Conservation (phyloP, 495 filamentous ascomycete species). For the Neurospora sp. region DNA sequence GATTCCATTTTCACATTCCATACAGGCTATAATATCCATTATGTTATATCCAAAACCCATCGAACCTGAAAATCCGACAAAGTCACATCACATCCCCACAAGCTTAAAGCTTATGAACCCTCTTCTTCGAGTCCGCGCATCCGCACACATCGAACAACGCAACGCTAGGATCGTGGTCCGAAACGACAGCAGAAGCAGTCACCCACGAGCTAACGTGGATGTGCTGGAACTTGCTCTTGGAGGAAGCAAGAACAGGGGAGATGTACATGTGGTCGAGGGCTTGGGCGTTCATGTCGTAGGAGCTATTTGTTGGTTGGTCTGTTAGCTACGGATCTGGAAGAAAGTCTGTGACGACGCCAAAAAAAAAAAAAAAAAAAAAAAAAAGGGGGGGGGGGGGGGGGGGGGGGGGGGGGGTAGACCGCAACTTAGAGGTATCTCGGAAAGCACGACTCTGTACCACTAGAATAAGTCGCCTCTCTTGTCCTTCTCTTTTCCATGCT, state of each 20-base stretch:
- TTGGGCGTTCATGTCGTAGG: slow-evolving; percentile 29
- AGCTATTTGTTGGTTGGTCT: slow-evolving; percentile 15
- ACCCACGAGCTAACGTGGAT: slow-evolving; percentile 55
- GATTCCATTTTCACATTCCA: background rate
- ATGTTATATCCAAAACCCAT: background rate
- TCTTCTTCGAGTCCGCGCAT: background rate
- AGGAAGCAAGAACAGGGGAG: slow-evolving; percentile 25
- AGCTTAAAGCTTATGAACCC: background rate
- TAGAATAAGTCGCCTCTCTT: background rate
- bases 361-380: background rate
- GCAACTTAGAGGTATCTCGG: too few relatives aligned
- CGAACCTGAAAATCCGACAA: background rate
- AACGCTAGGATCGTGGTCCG: slow-evolving; percentile 53
- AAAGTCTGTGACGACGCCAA: background rate
- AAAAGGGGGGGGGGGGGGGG: too few relatives aligned
- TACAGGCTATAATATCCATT: background rate
- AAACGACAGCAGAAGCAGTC: slow-evolving; percentile 29
- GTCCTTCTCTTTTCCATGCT: background rate
- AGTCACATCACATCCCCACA: background rate
- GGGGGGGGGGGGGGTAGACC: too few relatives aligned
- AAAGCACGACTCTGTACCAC: background rate
- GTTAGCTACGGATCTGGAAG: background rate
- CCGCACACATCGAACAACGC: slow-evolving; percentile 45
- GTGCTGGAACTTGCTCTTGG: slow-evolving; percentile 40
- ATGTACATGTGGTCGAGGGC: slow-evolving; percentile 55